Percentiles rank a stretch among this genome's conserved stretches.
These are phyloP conservation scores for Phytopythium oedochilum DNA, from an alignment of 352 stramenopile genomes.

Conservation along the genomic window DNA sequence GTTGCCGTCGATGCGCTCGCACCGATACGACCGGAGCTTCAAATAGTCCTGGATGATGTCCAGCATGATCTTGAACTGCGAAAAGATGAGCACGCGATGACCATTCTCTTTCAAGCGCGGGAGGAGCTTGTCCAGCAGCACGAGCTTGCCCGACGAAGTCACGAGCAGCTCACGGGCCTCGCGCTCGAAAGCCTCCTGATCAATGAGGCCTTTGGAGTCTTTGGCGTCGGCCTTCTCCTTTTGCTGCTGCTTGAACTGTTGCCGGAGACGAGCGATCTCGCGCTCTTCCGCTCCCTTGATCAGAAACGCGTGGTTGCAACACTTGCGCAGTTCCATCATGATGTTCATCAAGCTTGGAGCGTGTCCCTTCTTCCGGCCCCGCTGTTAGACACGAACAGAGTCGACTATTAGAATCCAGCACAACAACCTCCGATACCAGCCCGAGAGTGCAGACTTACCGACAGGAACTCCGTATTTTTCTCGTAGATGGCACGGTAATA, in stretches of 20 bases:
- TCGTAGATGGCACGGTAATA: constrained; percentile 93
- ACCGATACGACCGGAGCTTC: constrained; percentile 86
- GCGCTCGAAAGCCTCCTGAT: constrained; percentile 44
- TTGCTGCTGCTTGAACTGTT: constrained; percentile 33
- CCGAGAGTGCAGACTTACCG: constrained; percentile 22
- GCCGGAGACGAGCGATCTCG: constrained; percentile 53
- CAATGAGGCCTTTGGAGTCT: background rate
- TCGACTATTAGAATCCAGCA: too few relatives aligned
- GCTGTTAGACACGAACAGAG: constrained; percentile 4
- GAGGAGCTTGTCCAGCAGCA: constrained; percentile 98
- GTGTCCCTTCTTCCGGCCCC: constrained; percentile 63
- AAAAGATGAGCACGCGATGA: constrained; percentile 98
- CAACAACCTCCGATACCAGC: too few relatives aligned
- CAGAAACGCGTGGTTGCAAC: constrained; percentile 93
- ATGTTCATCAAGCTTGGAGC: constrained; percentile 89
- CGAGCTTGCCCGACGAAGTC: constrained; percentile 95
- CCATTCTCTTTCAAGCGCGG: constrained; percentile 93
- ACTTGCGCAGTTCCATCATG: constrained; percentile 93
- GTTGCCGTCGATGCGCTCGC: constrained; percentile 98
- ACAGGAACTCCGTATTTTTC: constrained; percentile 90
- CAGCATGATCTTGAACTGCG: constrained; percentile 99
- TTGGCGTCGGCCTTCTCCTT: background rate
- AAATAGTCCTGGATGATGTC: constrained; percentile 99
- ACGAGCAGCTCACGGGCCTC: constrained; percentile 90
- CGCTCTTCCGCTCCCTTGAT: constrained; percentile 88